phyloP scores from a whole-genome alignment of 192 early-diverging fungal genomes.

The Mortierella claussenii region DNA sequence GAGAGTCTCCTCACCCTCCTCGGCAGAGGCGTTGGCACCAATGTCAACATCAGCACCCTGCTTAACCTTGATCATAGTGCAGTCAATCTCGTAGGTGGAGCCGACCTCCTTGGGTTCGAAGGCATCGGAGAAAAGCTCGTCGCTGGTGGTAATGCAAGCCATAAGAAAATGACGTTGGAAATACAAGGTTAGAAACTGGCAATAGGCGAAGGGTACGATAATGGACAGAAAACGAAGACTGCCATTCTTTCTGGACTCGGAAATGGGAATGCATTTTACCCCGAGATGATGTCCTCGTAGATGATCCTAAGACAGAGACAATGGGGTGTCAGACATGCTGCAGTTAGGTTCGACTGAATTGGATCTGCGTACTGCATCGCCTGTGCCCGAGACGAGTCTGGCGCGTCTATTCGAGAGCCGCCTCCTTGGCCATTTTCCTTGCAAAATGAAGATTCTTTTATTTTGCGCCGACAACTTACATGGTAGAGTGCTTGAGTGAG shows the following conservation, averaged over 20 bases:
- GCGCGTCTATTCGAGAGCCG: too few species aligned
- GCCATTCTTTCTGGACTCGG: not conserved
- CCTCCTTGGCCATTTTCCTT: too few species aligned
- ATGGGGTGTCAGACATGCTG: too few species aligned
- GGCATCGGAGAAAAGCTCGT: conserved; percentile 94
- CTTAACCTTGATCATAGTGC: conserved; percentile 66
- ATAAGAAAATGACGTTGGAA: not conserved
- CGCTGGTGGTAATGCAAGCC: conserved; percentile 56
- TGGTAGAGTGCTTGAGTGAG: too few species aligned
- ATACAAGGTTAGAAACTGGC: not conserved
- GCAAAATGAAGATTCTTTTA: too few species aligned
- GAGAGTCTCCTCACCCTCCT: conserved; percentile 73
- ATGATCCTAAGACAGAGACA: conserved; percentile 62
- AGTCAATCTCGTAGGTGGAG: conserved; percentile 83
- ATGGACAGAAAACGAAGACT: not conserved
- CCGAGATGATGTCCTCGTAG: conserved; percentile 71
- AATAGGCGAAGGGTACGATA: not conserved
- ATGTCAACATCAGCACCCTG: conserved; percentile 83
- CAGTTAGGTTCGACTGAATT: too few species aligned
- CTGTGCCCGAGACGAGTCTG: too few species aligned
- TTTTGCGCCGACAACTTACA: too few species aligned
- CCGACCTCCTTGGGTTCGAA: conserved; percentile 74
- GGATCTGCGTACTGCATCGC: too few species aligned
- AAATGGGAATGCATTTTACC: conserved; percentile 55
- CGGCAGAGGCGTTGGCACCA: conserved; percentile 93